Evolutionary conservation across 176 grass and related monocot genomes (phyloP).

Genomic region (Oryza australiensis): DNA sequence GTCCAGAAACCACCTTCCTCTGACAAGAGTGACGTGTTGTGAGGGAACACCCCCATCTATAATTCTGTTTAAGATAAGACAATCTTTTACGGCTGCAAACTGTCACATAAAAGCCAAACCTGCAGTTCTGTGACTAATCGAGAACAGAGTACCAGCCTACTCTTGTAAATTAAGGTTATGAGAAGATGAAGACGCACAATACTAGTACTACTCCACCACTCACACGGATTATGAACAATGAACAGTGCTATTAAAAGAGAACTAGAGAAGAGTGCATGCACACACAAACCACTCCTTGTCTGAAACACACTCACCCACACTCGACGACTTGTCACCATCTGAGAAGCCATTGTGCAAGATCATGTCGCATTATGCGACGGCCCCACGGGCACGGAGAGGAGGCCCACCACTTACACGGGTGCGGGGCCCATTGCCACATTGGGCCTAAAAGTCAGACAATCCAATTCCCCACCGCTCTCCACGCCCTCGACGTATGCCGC

Average conservation of each 20-base stretch:
- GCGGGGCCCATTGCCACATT: not conserved
- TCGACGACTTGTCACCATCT: constrained; percentile 31
- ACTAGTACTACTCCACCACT: not conserved
- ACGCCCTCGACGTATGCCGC: not conserved
- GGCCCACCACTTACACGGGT: not conserved
- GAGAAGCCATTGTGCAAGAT: constrained; percentile 30
- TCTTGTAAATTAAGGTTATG: not conserved
- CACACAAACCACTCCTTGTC: constrained; percentile 22
- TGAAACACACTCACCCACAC: constrained; percentile 17
- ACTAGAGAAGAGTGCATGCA: not conserved
- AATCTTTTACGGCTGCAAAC: not conserved
- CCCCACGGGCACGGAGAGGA: constrained; percentile 4
- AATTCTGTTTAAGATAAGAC: not conserved
- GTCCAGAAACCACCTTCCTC: constrained; percentile 19
- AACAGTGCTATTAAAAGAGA: not conserved
- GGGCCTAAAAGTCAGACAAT: constrained; percentile 8
- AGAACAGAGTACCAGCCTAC: not conserved
- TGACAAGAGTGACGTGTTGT: constrained; percentile 10
- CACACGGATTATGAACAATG: constrained; percentile 1
- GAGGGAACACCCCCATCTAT: not conserved
- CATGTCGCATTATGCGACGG: constrained; percentile 1
- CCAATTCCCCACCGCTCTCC: not conserved
- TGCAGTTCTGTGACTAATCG: not conserved
- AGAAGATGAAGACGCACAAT: not conserved
- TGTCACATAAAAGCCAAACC: not conserved